A percentile compares a stretch with the other conserved stretches of the same genome.
phyloP scores from a whole-genome alignment of 2,329 filamentous ascomycete species.

The Aspergillus sp. region DNA sequence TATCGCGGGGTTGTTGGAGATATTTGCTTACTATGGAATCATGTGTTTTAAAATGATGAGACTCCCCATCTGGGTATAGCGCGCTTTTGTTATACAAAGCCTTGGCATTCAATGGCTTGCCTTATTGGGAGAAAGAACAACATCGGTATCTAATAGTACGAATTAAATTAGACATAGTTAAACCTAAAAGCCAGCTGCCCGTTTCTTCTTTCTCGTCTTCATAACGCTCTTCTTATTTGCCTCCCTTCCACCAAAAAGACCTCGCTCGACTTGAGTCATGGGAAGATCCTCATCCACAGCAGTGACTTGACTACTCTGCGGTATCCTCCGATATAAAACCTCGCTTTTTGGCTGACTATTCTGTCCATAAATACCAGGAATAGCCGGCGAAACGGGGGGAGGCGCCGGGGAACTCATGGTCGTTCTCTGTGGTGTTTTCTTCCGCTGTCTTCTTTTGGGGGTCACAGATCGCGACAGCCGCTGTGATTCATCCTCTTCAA shows the following conservation, averaged over 20 bases:
- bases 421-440: conserved; percentile 18
- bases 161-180: background rate
- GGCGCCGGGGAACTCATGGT: conserved; percentile 9
- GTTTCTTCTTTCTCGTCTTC: conserved; percentile 34
- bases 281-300: conserved; percentile 24
- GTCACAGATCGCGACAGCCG: conserved; percentile 8
- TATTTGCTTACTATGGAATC: background rate
- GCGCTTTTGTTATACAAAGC: background rate
- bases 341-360: conserved; percentile 26
- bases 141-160: no score
- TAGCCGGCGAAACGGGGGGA: conserved; percentile 19
- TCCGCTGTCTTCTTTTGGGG: conserved; percentile 19
- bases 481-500: conserved; percentile 16
- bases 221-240: conserved; percentile 17
- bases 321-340: conserved; percentile 10
- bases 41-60: background rate
- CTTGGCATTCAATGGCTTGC: no score
- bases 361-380: conserved; percentile 20
- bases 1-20: background rate
- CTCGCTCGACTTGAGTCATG: conserved; percentile 38
- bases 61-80: background rate
- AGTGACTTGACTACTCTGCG: conserved; percentile 29
- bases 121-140: no score
- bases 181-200: conserved; percentile 35
- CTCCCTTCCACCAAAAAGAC: conserved; percentile 32